Evolutionary conservation across 176 grass and related monocot species (phyloP).

Genomic region (Oryza coarctata): DNA sequence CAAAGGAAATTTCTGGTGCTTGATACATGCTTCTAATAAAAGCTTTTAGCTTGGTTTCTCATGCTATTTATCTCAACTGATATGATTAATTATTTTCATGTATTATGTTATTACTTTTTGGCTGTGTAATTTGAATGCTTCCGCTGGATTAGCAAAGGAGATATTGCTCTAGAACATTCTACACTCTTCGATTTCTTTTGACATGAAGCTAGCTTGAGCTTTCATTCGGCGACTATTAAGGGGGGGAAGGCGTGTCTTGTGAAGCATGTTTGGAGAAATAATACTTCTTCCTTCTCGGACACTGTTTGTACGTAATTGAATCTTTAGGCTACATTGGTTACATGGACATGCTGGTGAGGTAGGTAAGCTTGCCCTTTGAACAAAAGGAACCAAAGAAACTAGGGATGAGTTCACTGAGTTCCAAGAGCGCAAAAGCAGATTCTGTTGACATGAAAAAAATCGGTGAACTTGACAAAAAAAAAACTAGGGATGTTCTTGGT

Average conservation of each 20-base stretch:
- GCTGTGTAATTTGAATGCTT: neutral
- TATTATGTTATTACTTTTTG: neutral
- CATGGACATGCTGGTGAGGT: neutral
- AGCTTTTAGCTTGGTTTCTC: neutral
- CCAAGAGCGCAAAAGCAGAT: neutral
- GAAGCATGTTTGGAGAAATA: neutral
- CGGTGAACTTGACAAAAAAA: no score
- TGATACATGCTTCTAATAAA: neutral
- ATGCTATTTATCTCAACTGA: neutral
- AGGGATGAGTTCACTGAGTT: neutral
- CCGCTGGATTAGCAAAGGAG: neutral
- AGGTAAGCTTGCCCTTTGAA: neutral
- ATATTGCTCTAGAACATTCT: neutral
- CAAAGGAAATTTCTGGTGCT: neutral
- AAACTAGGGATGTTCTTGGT: no score
- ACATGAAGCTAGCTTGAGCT: neutral
- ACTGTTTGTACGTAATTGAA: neutral
- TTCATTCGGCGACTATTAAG: neutral
- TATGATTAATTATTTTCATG: neutral
- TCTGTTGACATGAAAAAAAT: neutral
- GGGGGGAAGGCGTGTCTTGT: neutral
- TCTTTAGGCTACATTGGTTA: neutral
- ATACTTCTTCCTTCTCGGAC: neutral
- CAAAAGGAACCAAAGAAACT: neutral
- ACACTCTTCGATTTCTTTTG: neutral